phyloP scores from a whole-genome alignment of 2,329 filamentous ascomycete species.

The Fonsecaea erecta region DNA sequence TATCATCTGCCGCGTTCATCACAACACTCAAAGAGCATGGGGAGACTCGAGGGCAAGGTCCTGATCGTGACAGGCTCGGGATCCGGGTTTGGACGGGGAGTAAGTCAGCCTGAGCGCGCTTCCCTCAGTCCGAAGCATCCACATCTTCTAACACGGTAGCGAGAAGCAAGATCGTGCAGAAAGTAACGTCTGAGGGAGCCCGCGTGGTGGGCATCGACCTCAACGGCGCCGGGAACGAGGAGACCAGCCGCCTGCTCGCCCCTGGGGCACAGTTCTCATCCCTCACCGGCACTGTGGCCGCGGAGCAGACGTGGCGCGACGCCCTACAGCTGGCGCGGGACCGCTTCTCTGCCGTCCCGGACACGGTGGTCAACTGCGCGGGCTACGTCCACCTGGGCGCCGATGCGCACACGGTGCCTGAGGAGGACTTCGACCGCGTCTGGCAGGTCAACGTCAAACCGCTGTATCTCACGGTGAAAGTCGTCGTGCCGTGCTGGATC shows the following conservation, averaged over 20 bases:
- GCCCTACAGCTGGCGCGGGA: neutral
- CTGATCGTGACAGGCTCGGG: neutral
- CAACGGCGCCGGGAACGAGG: neutral
- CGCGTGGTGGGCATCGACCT: neutral
- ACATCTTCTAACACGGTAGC: neutral
- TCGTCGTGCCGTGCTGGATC: neutral
- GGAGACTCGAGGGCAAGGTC: neutral
- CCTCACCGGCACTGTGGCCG: neutral
- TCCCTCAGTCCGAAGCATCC: neutral
- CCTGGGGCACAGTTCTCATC: neutral
- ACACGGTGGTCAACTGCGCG: neutral
- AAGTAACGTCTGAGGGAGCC: neutral
- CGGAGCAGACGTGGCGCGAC: neutral
- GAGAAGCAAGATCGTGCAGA: neutral
- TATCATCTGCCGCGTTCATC: no score
- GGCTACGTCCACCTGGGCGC: neutral
- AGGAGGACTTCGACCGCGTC: neutral
- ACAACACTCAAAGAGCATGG: no score
- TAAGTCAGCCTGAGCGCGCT: neutral
- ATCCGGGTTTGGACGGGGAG: neutral
- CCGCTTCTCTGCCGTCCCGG: neutral
- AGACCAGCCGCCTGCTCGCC: neutral
- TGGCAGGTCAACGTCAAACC: slow-evolving; percentile 1
- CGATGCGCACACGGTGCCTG: neutral
- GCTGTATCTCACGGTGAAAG: neutral